A percentile compares a stretch with the other conserved stretches of the same genome.
These are phyloP conservation scores for Auricularia auricula-judae DNA, from an alignment of 768 basidiomycete species.

Conservation along the genomic window DNA sequence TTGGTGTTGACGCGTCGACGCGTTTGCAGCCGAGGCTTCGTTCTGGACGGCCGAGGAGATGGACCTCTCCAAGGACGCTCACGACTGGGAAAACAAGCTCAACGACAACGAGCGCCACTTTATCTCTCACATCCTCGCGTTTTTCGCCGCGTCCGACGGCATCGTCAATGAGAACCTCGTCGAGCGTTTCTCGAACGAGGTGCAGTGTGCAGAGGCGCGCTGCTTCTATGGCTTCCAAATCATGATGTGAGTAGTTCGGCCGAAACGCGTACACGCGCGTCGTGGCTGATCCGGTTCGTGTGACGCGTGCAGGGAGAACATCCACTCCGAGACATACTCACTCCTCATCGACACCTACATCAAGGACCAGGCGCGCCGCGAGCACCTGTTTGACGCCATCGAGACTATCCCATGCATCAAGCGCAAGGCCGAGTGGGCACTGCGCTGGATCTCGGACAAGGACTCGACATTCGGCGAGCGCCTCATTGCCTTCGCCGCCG, in stretches of 20 bases:
- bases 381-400: slow-evolving; percentile 82
- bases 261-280: too few relatives aligned
- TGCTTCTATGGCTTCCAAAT: slow-evolving; percentile 98
- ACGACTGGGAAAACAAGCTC: slow-evolving; percentile 77
- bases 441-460: slow-evolving; percentile 81
- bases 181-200: slow-evolving; percentile 87
- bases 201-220: slow-evolving; percentile 84
- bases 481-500: slow-evolving; percentile 86
- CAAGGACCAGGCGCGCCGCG: slow-evolving; percentile 63
- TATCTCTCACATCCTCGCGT: slow-evolving; percentile 85
- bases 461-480: slow-evolving; percentile 78
- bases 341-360: slow-evolving; percentile 93
- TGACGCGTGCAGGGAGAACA: slow-evolving; percentile 50
- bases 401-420: slow-evolving; percentile 90
- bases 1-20: background rate
- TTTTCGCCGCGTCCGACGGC: slow-evolving; percentile 92
- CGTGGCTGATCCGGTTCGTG: background rate
- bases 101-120: slow-evolving; percentile 81
- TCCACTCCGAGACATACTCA: slow-evolving; percentile 95
- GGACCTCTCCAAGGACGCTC: slow-evolving; percentile 77
- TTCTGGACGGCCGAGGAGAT: slow-evolving; percentile 94
- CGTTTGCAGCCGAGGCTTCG: slow-evolving; percentile 57
- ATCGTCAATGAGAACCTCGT: slow-evolving; percentile 95
- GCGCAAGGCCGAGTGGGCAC: slow-evolving; percentile 91
- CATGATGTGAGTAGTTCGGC: slow-evolving; percentile 55